Evolutionary conservation across 2,329 filamentous ascomycete species (phyloP), one percentile per base, ranked within the genome.

Genomic region (Beauveria caledonica): DNA sequence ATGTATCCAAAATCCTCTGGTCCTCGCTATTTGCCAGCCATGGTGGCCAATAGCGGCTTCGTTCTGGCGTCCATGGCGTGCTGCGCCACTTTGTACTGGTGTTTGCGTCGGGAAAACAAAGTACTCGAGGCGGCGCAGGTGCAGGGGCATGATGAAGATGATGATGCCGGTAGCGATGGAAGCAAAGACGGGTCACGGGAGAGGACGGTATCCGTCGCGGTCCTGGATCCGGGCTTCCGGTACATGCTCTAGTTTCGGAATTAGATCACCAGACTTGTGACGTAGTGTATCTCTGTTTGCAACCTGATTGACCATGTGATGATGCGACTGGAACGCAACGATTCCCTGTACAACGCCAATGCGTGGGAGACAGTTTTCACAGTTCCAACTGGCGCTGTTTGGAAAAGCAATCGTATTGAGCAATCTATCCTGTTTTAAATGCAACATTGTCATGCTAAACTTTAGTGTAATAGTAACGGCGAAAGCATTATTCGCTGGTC

Each of bases 11-110:
- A 68, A 7, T 72, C 69, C 0, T 69, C 72, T 0, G 76, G 76
- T 0, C 75, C 74, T 1, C 76, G 76, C 5, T 82, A 81, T 60
- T 72, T 77, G 3, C 69, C 74, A 1, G 84, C 81, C 2, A 86
- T 86, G 0, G 80, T 76, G 60, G 80, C 86, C 3, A 87, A 86
- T 64, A 80, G 85, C 0, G 83, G 88, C 46, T 87, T 86, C 71
- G 70, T 87, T 7, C 73, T 88, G 48, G 85, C 84, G 0, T 81
- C 77, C 0, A 61, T 79, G 0, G 68, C 88, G 6, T 60, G 39
- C 40, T 60, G 57, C 27, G 83, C 84, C 0, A 64, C 86, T 0
- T 58, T 73, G 1, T 68, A 87, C 45, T 77, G 85, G 6, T 73
- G 75, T 7, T 70, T 87, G 23, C 74, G 88, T 21, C 76, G 76